A percentile compares a stretch with the other conserved stretches of the same genome.
phyloP scores from a whole-genome alignment of 768 basidiomycete genomes.

The Mrakia blollopis region DNA sequence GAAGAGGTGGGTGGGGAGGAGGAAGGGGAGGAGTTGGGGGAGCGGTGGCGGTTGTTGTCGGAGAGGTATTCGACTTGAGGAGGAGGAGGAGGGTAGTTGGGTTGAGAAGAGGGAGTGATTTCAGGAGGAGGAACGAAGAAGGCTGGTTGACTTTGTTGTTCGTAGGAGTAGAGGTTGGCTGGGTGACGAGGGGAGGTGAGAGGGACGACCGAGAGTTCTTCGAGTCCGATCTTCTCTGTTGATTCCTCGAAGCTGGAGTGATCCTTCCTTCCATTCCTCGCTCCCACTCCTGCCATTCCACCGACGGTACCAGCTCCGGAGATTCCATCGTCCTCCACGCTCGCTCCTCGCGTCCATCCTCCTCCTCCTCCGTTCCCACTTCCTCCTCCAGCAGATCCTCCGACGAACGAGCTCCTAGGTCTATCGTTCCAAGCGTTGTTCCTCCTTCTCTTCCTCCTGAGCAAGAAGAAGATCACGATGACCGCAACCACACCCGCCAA shows the following conservation, averaged over 20 bases:
- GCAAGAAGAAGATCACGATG: neutral
- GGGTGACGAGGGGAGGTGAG: neutral
- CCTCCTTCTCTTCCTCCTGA: neutral
- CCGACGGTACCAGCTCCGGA: neutral
- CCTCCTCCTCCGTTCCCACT: neutral
- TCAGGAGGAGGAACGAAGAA: neutral
- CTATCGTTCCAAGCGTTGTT: neutral
- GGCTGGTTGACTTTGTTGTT: neutral
- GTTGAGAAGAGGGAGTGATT: neutral
- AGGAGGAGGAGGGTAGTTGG: neutral
- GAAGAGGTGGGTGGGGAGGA: neutral
- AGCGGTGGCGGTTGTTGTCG: neutral
- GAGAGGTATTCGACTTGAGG: neutral
- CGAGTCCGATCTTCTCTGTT: conserved; percentile 9
- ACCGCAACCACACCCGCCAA: neutral
- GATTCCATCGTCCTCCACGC: conserved; percentile 1
- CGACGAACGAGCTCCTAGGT: conserved; percentile 8
- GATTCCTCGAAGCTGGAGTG: neutral
- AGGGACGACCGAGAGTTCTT: neutral
- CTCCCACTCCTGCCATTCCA: neutral
- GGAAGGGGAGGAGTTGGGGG: neutral
- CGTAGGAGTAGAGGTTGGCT: neutral
- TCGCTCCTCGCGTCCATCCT: conserved; percentile 6
- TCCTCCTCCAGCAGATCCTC: conserved; percentile 2
- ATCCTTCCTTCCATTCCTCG: neutral